These are phyloP conservation scores for Pyrrhoderma lamaoense DNA, from an alignment of 1,284 basidiomycete genomes.

Conservation along the genomic window DNA sequence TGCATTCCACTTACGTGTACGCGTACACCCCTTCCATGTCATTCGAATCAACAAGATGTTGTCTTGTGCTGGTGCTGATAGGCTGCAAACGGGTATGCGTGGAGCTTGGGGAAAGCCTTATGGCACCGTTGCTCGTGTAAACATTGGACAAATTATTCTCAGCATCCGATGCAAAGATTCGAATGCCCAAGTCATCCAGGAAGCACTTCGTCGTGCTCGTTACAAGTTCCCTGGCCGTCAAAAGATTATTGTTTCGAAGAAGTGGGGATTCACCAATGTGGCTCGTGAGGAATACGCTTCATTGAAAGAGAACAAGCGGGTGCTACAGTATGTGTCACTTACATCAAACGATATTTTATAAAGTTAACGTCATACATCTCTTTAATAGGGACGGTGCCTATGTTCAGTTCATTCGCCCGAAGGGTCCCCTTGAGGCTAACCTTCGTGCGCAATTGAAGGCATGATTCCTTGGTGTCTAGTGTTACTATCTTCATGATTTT, in stretches of 20 bases:
- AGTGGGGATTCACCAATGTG: constrained; percentile 98
- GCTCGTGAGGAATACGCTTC: constrained; percentile 84
- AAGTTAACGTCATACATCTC: constrained; percentile 1
- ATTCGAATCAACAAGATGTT: constrained; percentile 99
- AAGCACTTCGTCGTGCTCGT: constrained; percentile 93
- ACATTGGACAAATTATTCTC: constrained; percentile 97
- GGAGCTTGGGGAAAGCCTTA: constrained; percentile 99
- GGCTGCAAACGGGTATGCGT: constrained; percentile 98
- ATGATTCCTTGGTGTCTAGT: constrained; percentile 23
- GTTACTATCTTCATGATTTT: constrained; percentile 12
- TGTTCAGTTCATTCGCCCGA: constrained; percentile 85
- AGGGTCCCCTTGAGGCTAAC: constrained; percentile 80
- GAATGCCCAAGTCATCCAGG: constrained; percentile 86
- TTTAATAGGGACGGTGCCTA: constrained; percentile 69
- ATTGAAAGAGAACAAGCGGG: constrained; percentile 84
- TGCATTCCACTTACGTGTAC: constrained; percentile 96
- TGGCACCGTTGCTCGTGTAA: constrained; percentile 89
- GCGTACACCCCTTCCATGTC: constrained; percentile 98
- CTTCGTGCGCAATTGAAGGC: constrained; percentile 78
- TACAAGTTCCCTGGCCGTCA: constrained; percentile 99
- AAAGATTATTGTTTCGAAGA: constrained; percentile 97
- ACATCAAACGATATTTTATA: too few species aligned
- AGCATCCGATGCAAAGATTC: constrained; percentile 91
- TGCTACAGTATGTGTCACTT: constrained; percentile 67
- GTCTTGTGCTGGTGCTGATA: constrained; percentile 97